Percentiles rank a stretch among this genome's conserved stretches.
These are phyloP conservation scores for Quercus parvula DNA, from an alignment of 306 rosid species.

Conservation along the genomic window DNA sequence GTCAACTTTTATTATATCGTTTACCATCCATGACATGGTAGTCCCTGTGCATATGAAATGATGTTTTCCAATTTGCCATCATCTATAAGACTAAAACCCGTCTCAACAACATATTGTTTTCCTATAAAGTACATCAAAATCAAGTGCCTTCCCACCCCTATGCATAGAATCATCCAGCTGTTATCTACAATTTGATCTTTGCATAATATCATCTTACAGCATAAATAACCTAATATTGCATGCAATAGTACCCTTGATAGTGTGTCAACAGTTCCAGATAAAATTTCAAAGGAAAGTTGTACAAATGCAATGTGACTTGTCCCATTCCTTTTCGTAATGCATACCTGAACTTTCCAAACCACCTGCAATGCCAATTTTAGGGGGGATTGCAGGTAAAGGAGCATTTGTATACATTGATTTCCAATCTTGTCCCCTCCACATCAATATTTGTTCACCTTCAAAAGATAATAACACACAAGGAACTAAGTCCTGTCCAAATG, in stretches of 20 bases:
- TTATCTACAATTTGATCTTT: background rate
- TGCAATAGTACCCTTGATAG: background rate
- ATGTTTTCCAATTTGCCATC: background rate
- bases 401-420: constrained; percentile 46
- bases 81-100: background rate
- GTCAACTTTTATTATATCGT: background rate
- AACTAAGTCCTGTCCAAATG: constrained; percentile 75
- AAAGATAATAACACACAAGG: constrained; percentile 91
- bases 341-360: constrained; percentile 45
- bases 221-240: background rate
- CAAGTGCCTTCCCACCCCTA: background rate
- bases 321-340: constrained; percentile 10
- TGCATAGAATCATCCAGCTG: background rate
- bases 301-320: constrained; percentile 7
- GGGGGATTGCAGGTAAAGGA: constrained; percentile 29
- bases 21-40: background rate
- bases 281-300: background rate
- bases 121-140: background rate
- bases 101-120: background rate
- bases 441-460: constrained; percentile 77
- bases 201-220: background rate
- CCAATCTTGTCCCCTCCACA: constrained; percentile 89
- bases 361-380: constrained; percentile 28
- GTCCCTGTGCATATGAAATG: background rate
- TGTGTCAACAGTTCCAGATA: background rate